A percentile compares a stretch with the other conserved stretches of the same genome.
These are phyloP conservation scores for Erodium texanum DNA, from an alignment of 441 rosid species.

Conservation along the genomic window DNA sequence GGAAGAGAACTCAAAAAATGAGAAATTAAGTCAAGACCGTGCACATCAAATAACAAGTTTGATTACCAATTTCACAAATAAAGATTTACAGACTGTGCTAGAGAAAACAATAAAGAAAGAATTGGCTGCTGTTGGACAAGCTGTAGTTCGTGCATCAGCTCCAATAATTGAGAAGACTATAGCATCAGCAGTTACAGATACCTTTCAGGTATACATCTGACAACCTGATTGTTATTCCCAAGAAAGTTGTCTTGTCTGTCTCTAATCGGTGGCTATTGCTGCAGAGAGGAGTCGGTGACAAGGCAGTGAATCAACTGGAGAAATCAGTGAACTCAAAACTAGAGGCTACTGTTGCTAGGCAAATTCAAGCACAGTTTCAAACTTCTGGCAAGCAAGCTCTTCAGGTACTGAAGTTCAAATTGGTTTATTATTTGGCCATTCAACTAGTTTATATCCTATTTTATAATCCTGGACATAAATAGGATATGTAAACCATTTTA, in stretches of 20 bases:
- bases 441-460: not conserved
- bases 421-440: slow-evolving; percentile 1
- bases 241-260: slow-evolving; percentile 9
- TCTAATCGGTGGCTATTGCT: slow-evolving; percentile 23
- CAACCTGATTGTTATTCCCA: slow-evolving; percentile 15
- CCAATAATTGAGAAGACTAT: slow-evolving; percentile 68
- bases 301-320: slow-evolving; percentile 55
- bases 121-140: slow-evolving; percentile 45
- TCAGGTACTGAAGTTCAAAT: slow-evolving; percentile 34
- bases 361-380: slow-evolving; percentile 61
- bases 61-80: slow-evolving; percentile 46
- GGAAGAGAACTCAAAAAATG: slow-evolving; percentile 63
- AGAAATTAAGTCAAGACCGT: slow-evolving; percentile 51
- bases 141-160: slow-evolving; percentile 44
- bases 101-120: slow-evolving; percentile 77
- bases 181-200: slow-evolving; percentile 56
- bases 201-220: slow-evolving; percentile 65
- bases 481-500: not conserved
- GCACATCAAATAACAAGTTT: slow-evolving; percentile 50
- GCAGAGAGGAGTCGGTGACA: slow-evolving; percentile 62
- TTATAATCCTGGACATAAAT: not conserved
- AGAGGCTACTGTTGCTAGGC: slow-evolving; percentile 49
- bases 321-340: slow-evolving; percentile 48
- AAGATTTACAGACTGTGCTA: slow-evolving; percentile 51
- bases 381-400: slow-evolving; percentile 63